Conservation (phyloP, 768 basidiomycete species). For the Psilocybe tampanensis region DNA sequence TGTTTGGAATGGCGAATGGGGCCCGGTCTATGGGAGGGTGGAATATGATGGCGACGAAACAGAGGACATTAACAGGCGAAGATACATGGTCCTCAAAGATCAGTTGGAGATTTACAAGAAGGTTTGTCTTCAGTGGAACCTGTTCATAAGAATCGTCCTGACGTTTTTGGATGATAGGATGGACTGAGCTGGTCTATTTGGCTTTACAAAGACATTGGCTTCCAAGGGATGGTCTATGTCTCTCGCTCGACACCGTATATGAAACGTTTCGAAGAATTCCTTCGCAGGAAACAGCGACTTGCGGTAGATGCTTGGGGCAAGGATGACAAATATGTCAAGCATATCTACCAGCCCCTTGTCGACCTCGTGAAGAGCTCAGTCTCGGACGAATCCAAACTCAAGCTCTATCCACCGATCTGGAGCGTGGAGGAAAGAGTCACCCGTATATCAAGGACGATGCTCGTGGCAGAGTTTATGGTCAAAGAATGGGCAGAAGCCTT, state of each 20-base stretch:
- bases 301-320: slow-evolving; percentile 82
- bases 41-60: slow-evolving; percentile 63
- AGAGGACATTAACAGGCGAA: slow-evolving; percentile 65
- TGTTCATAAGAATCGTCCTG: background rate
- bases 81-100: slow-evolving; percentile 69
- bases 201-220: slow-evolving; percentile 84
- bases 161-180: slow-evolving; percentile 40
- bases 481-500: slow-evolving; percentile 76
- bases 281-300: slow-evolving; percentile 73
- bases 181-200: slow-evolving; percentile 81
- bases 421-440: slow-evolving; percentile 59
- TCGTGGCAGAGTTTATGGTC: slow-evolving; percentile 72
- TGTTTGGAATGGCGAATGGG: slow-evolving; percentile 87
- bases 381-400: slow-evolving; percentile 43
- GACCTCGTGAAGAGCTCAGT: slow-evolving; percentile 61
- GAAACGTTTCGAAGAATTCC: slow-evolving; percentile 64
- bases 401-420: slow-evolving; percentile 68
- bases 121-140: slow-evolving; percentile 31
- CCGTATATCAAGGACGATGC: slow-evolving; percentile 66
- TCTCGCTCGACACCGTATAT: slow-evolving; percentile 70
- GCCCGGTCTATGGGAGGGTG: slow-evolving; percentile 74
- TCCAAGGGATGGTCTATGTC: slow-evolving; percentile 82
- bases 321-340: slow-evolving; percentile 57
- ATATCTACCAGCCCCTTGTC: slow-evolving; percentile 66
- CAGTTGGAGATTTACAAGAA: slow-evolving; percentile 74